Base-by-base conservation (phyloP, 331 rosid species). In the Malus hybrid region DNA sequence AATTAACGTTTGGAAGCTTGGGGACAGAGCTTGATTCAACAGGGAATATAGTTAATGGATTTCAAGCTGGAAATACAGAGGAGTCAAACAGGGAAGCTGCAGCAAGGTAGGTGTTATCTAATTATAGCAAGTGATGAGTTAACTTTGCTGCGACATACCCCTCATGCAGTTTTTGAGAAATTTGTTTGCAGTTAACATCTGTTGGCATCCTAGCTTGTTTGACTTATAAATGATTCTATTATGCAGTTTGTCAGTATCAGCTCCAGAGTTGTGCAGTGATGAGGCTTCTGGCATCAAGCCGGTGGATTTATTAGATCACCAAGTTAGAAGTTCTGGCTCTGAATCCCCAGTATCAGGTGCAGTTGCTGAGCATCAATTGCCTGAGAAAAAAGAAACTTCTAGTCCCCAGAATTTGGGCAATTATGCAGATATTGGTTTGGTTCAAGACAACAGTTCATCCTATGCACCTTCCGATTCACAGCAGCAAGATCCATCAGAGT, bases 1-100 rank as follows among this genome's bases (percentile, higher is more conserved):
- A 9, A 56, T 84, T 95, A 78, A 90, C 88, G 46, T 95, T 95
- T 88, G 99, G 99, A 74, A 92, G 96, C 86, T 84, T 95, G 72
- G 96, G 91, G 68, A 64, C 87, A 64, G 91, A 92, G 55, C 77
- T 84, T 68, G 88, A 88, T 72, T 84, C 91, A 84, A 64, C 87
- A 32, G 75, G 79, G 77, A 67, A 72, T 84, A 83, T 82, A 48
- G 77, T 68, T 39, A 66, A 84, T 42, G 88, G 77, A 52, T 72
- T 82, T 80, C 88, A 82, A 83, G 74, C 86, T 26, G 90, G 80
- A 74, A 78, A 84, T 73, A 30, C 86, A 24, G 93, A 84, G 67
- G 93, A 85, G 71, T 80, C 78, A 50, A 86, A 79, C 20, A 84
- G 57, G 63, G 90, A 89, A 78, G 80, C 83, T 63, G 79, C 82